A percentile compares a stretch with the other conserved stretches of the same genome.
phyloP scores from a whole-genome alignment of 805 yeast genomes.

The Blastobotrys muscicola region DNA sequence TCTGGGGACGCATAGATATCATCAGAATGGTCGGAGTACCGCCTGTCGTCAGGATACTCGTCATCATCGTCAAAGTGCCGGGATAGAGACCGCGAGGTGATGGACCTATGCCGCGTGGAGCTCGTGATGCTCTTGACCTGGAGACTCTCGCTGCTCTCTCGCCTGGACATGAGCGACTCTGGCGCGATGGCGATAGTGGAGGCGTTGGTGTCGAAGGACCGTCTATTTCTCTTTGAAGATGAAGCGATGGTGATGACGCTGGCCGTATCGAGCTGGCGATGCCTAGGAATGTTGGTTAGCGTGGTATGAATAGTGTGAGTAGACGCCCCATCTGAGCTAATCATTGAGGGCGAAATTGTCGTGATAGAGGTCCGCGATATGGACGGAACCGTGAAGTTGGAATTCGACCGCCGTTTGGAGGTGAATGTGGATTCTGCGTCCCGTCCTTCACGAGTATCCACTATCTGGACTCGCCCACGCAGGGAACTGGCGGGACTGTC shows the following conservation, averaged over 20 bases:
- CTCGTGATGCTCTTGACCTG: too few species aligned
- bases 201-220: conserved; percentile 31
- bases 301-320: conserved; percentile 9
- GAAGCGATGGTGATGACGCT: conserved; percentile 30
- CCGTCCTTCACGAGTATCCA: conserved; percentile 9
- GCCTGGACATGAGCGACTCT: conserved; percentile 19
- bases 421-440: conserved; percentile 11
- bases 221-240: conserved; percentile 25
- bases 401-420: conserved; percentile 17
- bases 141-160: conserved; percentile 1
- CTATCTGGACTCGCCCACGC: conserved; percentile 11
- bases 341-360: conserved; percentile 15
- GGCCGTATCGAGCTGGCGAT: conserved; percentile 23
- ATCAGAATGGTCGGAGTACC: too few species aligned
- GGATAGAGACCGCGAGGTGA: too few species aligned
- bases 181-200: conserved; percentile 29
- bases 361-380: conserved; percentile 19
- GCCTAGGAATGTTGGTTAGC: conserved; percentile 7
- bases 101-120: too few species aligned
- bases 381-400: conserved; percentile 21
- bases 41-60: too few species aligned
- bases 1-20: too few species aligned
- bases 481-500: background rate
- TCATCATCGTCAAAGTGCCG: too few species aligned
- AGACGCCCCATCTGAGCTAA: conserved; percentile 14